Percentiles rank a stretch among this genome's conserved stretches.
phyloP scores from a whole-genome alignment of 2,329 filamentous ascomycete species.

The Cercospora sp. region DNA sequence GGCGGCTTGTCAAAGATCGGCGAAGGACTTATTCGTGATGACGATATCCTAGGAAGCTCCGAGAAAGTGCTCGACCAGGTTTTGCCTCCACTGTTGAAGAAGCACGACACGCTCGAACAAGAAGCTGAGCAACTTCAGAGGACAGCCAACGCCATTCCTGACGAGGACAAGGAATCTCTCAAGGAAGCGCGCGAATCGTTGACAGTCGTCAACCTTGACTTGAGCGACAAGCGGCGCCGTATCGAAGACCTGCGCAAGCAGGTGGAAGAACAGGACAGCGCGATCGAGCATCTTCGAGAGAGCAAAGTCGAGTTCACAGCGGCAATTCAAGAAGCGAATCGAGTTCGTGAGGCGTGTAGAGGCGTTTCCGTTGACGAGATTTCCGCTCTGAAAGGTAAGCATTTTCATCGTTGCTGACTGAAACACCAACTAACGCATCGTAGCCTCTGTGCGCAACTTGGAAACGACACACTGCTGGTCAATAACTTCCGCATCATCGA shows the following conservation, averaged over 20 bases:
- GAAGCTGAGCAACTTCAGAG: conserved; percentile 67
- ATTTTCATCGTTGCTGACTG: not conserved
- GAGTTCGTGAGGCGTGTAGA: conserved; percentile 80
- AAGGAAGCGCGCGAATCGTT: conserved; percentile 71
- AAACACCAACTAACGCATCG: conserved; percentile 40
- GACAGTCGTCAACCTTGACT: conserved; percentile 62
- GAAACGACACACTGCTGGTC: conserved; percentile 71
- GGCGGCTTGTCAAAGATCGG: conserved; percentile 75
- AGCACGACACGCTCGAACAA: conserved; percentile 61
- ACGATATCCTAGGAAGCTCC: conserved; percentile 65
- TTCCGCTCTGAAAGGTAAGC: conserved; percentile 70
- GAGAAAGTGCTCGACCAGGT: conserved; percentile 67
- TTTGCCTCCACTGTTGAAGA: conserved; percentile 65
- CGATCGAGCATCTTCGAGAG: conserved; percentile 62
- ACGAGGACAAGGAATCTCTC: conserved; percentile 79
- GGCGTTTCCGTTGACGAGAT: conserved; percentile 88
- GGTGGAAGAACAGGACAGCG: conserved; percentile 65
- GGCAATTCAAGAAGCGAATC: conserved; percentile 81
- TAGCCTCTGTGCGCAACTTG: conserved; percentile 65
- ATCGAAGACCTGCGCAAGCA: conserved; percentile 68
- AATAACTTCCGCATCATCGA: conserved; percentile 61
- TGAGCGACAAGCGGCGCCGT: conserved; percentile 67
- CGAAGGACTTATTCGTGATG: conserved; percentile 75
- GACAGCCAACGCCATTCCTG: conserved; percentile 72
- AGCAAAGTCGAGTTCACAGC: conserved; percentile 69